Evolutionary conservation across 352 stramenopile species (phyloP), one percentile per base, ranked within the genome.

Genomic region (Phytophthora kernoviae): DNA sequence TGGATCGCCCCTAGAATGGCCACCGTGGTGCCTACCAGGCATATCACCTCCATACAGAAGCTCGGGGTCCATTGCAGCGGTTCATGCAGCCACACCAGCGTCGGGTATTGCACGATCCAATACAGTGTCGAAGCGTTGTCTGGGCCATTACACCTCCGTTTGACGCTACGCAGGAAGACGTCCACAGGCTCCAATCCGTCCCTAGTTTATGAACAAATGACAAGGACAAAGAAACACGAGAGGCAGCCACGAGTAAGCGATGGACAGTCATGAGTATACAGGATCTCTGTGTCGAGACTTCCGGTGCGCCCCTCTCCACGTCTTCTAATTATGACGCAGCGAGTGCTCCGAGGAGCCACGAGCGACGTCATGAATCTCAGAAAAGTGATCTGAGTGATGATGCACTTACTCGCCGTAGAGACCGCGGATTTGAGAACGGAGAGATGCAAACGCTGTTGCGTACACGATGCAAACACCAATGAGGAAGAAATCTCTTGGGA

Each of bases 381-480:
- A n/a, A n/a, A n/a, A n/a, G n/a, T n/a, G n/a, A n/a, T 4, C 11
- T 11, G 24, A 20, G 15, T 21, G 17, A 73, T 39, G 32, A 26
- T 12, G 10, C 47, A 87, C 84, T 27, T 77, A 91, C 65, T 69
- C 57, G 53, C 85, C 84, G 46, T 88, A 87, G 18, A 98, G 79
- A 22, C 88, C 87, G n/a, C 71, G 81, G 42, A 88, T 88, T 73
- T 97, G 88, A 6, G 67, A 41, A 40, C 80, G 88, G 52, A 95
- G 93, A 2, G 88, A 97, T 14, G 78, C 72, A 48, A 96, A 96
- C 10, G 91, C 87, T 27, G 40, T 44, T 12, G 54, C 58, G 43
- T 91, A 90, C 39, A 91, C 58, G 1, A 36, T 53, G 37, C 72
- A 87, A 47, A 88, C 43, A 7, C 58, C 62, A 26, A 70, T 71